Conservation (phyloP, 768 basidiomycete genomes). For the Lepiota venenata region DNA sequence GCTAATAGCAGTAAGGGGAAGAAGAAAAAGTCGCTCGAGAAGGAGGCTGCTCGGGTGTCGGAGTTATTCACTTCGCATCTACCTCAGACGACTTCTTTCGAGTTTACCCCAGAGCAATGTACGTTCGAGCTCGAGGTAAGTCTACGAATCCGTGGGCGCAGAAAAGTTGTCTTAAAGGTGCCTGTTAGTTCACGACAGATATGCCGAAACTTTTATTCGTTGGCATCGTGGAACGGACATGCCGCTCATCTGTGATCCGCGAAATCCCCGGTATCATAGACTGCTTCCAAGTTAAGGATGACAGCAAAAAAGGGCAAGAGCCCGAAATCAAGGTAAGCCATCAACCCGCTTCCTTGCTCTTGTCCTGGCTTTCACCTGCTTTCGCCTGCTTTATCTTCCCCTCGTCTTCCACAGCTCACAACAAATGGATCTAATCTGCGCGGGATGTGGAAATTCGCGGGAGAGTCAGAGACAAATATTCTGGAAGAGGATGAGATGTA, state of each 20-base stretch:
- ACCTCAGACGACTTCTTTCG: constrained; percentile 67
- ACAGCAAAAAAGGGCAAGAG: constrained; percentile 47
- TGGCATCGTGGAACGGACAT: constrained; percentile 87
- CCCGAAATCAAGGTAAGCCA: constrained; percentile 45
- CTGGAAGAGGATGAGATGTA: constrained; percentile 80
- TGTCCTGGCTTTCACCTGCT: neutral
- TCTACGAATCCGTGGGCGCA: constrained; percentile 10
- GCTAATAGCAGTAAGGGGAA: constrained; percentile 14
- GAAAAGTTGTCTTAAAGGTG: constrained; percentile 5
- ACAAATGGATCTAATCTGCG: constrained; percentile 93
- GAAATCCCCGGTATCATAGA: constrained; percentile 88
- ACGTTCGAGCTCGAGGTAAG: constrained; percentile 83
- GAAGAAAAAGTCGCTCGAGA: constrained; percentile 32
- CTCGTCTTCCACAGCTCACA: constrained; percentile 48
- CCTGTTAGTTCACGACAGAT: constrained; percentile 73
- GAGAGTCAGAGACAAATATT: constrained; percentile 47
- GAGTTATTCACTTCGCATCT: constrained; percentile 55
- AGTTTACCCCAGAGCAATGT: constrained; percentile 63
- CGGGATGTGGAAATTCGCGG: constrained; percentile 81
- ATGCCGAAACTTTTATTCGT: constrained; percentile 93
- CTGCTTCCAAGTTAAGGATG: constrained; percentile 74
- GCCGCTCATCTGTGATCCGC: constrained; percentile 80
- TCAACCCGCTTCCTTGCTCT: neutral
- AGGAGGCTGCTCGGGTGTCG: constrained; percentile 40
- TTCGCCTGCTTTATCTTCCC: neutral